A percentile compares a stretch with the other conserved stretches of the same genome.
These are phyloP conservation scores for Capsicum chinense DNA, from an alignment of 257 asterid species.

Conservation along the genomic window DNA sequence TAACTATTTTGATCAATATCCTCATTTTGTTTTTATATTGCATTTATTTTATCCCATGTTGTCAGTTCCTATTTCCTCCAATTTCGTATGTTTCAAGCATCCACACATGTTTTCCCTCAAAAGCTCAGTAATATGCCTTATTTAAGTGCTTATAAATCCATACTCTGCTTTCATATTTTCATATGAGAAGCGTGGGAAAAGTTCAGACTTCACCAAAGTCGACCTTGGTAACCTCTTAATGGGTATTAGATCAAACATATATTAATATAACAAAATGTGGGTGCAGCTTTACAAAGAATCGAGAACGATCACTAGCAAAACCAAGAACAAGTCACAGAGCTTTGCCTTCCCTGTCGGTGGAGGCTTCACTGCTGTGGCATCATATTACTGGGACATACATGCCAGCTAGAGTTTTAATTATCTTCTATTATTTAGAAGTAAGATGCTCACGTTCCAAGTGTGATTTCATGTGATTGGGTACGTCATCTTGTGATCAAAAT, in stretches of 20 bases:
- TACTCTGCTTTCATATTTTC: background rate
- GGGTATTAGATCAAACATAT: background rate
- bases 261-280: background rate
- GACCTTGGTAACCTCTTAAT: background rate
- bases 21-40: too few relatives aligned
- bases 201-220: background rate
- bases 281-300: background rate
- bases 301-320: background rate
- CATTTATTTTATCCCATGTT: background rate
- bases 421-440: background rate
- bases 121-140: background rate
- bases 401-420: background rate
- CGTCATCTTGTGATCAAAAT: too few relatives aligned
- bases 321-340: background rate
- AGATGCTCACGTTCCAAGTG: background rate
- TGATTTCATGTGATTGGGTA: too few relatives aligned
- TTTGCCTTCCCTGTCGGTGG: constrained; percentile 8
- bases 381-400: constrained; percentile 10
- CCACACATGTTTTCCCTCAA: background rate
- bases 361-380: background rate
- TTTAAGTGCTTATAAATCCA: too few relatives aligned
- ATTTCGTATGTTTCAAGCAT: background rate
- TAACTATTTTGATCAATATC: background rate
- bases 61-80: background rate
- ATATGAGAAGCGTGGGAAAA: background rate